Conservation (phyloP, 768 basidiomycete species). For the Tricholoma terreum region DNA sequence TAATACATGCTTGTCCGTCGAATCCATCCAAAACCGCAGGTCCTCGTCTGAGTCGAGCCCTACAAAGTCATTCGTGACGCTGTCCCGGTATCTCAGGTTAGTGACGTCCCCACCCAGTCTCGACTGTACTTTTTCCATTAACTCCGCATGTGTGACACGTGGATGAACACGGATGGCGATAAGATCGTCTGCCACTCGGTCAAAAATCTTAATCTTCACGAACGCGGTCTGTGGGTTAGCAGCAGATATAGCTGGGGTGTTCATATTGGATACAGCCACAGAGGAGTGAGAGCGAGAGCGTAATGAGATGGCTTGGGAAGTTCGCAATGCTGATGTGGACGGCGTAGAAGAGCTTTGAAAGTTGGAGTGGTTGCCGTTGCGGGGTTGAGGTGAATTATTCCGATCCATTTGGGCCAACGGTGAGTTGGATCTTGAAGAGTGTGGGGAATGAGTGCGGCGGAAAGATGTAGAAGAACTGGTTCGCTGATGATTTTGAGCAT, state of each 20-base stretch:
- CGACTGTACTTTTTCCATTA: slow-evolving; percentile 90
- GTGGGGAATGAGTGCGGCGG: slow-evolving; percentile 34
- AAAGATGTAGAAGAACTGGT: slow-evolving; percentile 48
- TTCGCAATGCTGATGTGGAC: slow-evolving; percentile 48
- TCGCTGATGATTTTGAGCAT: slow-evolving; percentile 50
- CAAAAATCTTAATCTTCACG: slow-evolving; percentile 98
- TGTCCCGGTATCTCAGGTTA: slow-evolving; percentile 73
- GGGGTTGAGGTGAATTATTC: slow-evolving; percentile 29
- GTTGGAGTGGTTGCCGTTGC: slow-evolving; percentile 25
- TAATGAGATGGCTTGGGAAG: slow-evolving; percentile 49
- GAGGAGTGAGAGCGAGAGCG: slow-evolving; percentile 60
- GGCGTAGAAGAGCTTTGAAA: slow-evolving; percentile 32
- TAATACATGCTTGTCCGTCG: slow-evolving; percentile 78
- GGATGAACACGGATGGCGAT: slow-evolving; percentile 98
- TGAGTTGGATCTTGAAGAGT: slow-evolving; percentile 42
- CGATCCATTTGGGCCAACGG: slow-evolving; percentile 30
- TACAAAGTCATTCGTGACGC: slow-evolving; percentile 60
- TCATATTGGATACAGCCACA: slow-evolving; percentile 47
- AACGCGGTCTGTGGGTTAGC: slow-evolving; percentile 82
- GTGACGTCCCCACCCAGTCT: slow-evolving; percentile 74
- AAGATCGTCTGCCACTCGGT: slow-evolving; percentile 88
- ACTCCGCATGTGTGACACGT: slow-evolving; percentile 75
- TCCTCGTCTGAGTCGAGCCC: slow-evolving; percentile 62
- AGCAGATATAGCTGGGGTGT: slow-evolving; percentile 71
- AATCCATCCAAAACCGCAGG: slow-evolving; percentile 70